Evolutionary conservation across 2,329 filamentous ascomycete genomes (phyloP).

Genomic region (Amphichorda felina): DNA sequence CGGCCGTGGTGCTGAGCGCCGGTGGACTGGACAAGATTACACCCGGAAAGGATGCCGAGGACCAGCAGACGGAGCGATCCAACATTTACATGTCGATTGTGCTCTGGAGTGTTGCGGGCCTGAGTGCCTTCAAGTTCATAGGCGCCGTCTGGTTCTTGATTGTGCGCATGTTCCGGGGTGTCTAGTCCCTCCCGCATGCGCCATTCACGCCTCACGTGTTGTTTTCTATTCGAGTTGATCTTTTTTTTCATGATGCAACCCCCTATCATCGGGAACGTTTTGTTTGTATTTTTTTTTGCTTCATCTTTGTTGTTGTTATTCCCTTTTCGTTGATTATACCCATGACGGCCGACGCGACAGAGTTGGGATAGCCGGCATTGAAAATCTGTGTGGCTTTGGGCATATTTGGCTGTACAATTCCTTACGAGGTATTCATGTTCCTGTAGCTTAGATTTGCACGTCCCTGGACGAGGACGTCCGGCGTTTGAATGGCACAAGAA

Average conservation of each 20-base stretch:
- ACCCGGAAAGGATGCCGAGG: conserved; percentile 24
- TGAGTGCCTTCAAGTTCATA: conserved; percentile 78
- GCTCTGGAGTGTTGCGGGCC: conserved; percentile 75
- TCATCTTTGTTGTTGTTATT: not conserved
- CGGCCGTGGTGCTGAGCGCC: conserved; percentile 74
- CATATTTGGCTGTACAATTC: conserved; percentile 2
- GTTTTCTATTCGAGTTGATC: not conserved
- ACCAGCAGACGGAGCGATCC: conserved; percentile 42
- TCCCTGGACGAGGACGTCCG: not conserved
- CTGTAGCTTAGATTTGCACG: conserved; percentile 1
- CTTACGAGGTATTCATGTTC: conserved; percentile 1
- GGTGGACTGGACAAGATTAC: conserved; percentile 66
- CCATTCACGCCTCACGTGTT: not conserved
- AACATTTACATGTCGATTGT: conserved; percentile 81
- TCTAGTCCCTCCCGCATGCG: conserved; percentile 32
- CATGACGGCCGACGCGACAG: conserved; percentile 1
- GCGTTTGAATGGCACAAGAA: too few relatives aligned
- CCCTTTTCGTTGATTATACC: conserved; percentile 2
- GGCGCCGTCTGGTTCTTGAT: conserved; percentile 89
- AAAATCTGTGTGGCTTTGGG: not conserved
- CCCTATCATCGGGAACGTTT: conserved; percentile 1
- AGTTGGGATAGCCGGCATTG: conserved; percentile 1
- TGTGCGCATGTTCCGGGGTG: conserved; percentile 70
- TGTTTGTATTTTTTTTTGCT: conserved; percentile 1
- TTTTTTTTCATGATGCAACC: conserved; percentile 3